Conservation (phyloP, 352 stramenopile genomes). For the Pythium myriotylum region DNA sequence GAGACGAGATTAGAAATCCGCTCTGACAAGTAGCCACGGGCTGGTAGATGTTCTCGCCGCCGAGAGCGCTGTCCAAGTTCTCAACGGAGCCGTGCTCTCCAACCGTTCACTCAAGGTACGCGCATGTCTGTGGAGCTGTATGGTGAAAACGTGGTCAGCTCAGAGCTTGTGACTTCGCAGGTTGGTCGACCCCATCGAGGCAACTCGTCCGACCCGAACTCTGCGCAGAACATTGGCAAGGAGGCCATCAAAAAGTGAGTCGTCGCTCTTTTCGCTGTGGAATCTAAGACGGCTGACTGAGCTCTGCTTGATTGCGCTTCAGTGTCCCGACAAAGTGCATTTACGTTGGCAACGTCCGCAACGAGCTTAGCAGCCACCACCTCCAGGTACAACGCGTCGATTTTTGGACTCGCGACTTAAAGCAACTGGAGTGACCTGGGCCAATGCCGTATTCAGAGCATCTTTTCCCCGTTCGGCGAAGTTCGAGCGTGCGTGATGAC, state of each 20-base stretch:
- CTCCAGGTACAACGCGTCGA: slow-evolving; percentile 51
- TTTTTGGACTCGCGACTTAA: no score
- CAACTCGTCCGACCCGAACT: slow-evolving; percentile 58
- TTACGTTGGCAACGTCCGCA: slow-evolving; percentile 70
- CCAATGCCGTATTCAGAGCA: slow-evolving; percentile 49
- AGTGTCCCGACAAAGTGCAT: slow-evolving; percentile 76
- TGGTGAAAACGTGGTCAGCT: not conserved
- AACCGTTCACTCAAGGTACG: slow-evolving; percentile 67
- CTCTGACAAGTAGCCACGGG: not conserved
- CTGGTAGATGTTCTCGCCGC: slow-evolving; percentile 66
- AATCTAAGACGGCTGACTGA: not conserved
- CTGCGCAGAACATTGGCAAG: slow-evolving; percentile 60
- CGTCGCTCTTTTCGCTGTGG: not conserved
- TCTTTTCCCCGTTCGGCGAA: slow-evolving; percentile 77
- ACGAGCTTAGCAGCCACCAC: slow-evolving; percentile 77
- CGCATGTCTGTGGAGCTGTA: not conserved
- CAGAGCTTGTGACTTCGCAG: slow-evolving; percentile 17
- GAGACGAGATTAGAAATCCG: not conserved
- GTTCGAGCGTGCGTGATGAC: slow-evolving; percentile 73
- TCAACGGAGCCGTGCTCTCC: slow-evolving; percentile 63
- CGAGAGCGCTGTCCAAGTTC: slow-evolving; percentile 76
- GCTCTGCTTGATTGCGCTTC: not conserved
- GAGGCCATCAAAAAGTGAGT: slow-evolving; percentile 80
- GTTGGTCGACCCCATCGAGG: slow-evolving; percentile 77
- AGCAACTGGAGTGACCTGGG: no score